Base-by-base conservation (phyloP, 2,329 filamentous ascomycete genomes). In the Colletotrichum chlorophyti region DNA sequence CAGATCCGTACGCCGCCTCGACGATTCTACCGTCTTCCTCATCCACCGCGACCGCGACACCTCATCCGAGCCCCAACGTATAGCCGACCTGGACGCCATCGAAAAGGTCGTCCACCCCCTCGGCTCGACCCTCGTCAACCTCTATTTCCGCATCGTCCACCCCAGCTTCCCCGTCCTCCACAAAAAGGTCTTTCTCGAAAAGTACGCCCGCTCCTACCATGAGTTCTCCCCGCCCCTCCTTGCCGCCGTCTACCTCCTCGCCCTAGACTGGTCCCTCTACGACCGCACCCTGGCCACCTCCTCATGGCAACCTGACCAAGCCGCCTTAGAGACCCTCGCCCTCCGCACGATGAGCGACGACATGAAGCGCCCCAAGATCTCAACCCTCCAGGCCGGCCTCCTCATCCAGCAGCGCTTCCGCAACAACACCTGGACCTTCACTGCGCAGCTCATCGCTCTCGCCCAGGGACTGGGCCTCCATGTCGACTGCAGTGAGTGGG, bases 141-240 rank as follows among this genome's bases (percentile, higher is more conserved):
- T 90, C 17, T 91, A 90, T 74, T 90, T 90, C 68, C 76, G 82
- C 23, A 81, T 85, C 34, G 78, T 86, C 8, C 84, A 86, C 63
- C 83, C 83, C 0, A 79, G 76, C 54, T 85, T 83, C 63, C 84
- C 84, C 1, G 79, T 86, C 42, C 68, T 86, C 4, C 83, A 87
- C 65, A 87, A 87, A 66, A 81, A 79, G 27, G 83, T 86, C 11
- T 87, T 85, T 59, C 74, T 86, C 32, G 84, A 86, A 65, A 87
- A 87, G 66, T 86, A 87, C 64, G 76, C 76, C 24, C 74, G 81
- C 10, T 83, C 82, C 0, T 81, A 84, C 63, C 76, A 79, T 34
- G 82, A 86, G 63, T 83, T 88, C 61, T 83, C 84, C 1, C 83
- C 84, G 1, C 81, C 84, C 9, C 71, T 87, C 0, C 70, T 88